A percentile compares a stretch with the other conserved stretches of the same genome.
Conservation (phyloP, 2,329 filamentous ascomycete genomes). For the Albifimbria verrucaria region DNA sequence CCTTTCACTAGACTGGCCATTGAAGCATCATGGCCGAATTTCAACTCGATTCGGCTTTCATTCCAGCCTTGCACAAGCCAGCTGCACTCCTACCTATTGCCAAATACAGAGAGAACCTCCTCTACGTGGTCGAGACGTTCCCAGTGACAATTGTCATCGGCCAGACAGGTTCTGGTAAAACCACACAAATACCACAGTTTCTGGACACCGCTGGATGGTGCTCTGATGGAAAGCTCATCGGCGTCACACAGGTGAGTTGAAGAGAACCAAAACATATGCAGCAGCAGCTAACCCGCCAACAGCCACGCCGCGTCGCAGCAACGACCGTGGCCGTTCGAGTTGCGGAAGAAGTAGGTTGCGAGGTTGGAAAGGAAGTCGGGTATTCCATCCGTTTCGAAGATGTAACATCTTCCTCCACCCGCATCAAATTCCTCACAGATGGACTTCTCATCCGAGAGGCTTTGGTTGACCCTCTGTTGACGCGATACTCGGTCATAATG, state of each 20-base stretch:
- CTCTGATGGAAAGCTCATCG: constrained; percentile 75
- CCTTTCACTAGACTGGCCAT: not conserved
- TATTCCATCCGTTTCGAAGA: constrained; percentile 94
- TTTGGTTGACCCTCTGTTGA: constrained; percentile 85
- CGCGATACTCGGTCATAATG: constrained; percentile 93
- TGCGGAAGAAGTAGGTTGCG: constrained; percentile 82
- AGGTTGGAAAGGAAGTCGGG: constrained; percentile 85
- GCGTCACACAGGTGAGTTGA: constrained; percentile 75
- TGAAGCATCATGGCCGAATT: constrained; percentile 49
- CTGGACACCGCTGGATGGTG: constrained; percentile 89
- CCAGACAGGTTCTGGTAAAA: constrained; percentile 93
- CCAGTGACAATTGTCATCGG: constrained; percentile 87
- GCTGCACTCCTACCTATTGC: constrained; percentile 81
- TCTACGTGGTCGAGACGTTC: constrained; percentile 82
- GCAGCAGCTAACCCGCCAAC: constrained; percentile 10
- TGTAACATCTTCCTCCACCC: constrained; percentile 77
- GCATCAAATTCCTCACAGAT: constrained; percentile 94
- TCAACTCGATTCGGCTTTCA: constrained; percentile 57
- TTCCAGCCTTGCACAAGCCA: constrained; percentile 84
- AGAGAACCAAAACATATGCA: constrained; percentile 9
- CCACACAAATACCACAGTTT: constrained; percentile 92
- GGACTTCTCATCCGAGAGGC: constrained; percentile 88
- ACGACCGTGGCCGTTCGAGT: constrained; percentile 87
- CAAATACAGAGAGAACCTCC: constrained; percentile 71
- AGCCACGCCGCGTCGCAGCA: constrained; percentile 87